Conservation (phyloP, 2,329 filamentous ascomycete species). For the Fusarium nematophilum region DNA sequence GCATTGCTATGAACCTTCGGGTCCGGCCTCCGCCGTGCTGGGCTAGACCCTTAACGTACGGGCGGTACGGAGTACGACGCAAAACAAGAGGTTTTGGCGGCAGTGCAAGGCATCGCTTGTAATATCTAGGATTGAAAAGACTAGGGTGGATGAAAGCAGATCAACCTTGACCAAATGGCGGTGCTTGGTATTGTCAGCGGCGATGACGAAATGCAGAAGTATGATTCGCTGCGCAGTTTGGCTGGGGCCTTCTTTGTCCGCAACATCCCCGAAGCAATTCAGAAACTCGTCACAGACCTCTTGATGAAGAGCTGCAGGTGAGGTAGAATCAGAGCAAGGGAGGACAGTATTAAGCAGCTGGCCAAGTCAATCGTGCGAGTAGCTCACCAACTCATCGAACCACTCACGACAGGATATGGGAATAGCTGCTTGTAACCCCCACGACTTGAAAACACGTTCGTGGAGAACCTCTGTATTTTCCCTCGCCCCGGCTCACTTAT, state of each 20-base stretch:
- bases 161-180: neutral
- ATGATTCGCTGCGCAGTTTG: constrained; percentile 34
- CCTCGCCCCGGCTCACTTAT: constrained; percentile 13
- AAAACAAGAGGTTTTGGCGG: too few species aligned
- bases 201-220: constrained; percentile 34
- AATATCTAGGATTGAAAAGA: too few species aligned
- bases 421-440: constrained; percentile 1
- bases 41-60: too few species aligned
- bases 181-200: neutral
- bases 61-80: too few species aligned
- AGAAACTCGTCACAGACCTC: neutral
- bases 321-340: neutral
- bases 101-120: too few species aligned
- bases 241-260: constrained; percentile 1
- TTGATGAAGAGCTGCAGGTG: too few species aligned
- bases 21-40: too few species aligned
- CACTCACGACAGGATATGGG: neutral
- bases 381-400: neutral
- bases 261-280: constrained; percentile 1
- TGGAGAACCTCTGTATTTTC: constrained; percentile 6
- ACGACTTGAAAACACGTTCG: constrained; percentile 3
- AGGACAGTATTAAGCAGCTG: neutral
- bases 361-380: neutral
- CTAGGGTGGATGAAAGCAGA: neutral
- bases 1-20: too few species aligned